Base-by-base conservation (phyloP, 2,329 filamentous ascomycete species). In the Talaromyces sp. region DNA sequence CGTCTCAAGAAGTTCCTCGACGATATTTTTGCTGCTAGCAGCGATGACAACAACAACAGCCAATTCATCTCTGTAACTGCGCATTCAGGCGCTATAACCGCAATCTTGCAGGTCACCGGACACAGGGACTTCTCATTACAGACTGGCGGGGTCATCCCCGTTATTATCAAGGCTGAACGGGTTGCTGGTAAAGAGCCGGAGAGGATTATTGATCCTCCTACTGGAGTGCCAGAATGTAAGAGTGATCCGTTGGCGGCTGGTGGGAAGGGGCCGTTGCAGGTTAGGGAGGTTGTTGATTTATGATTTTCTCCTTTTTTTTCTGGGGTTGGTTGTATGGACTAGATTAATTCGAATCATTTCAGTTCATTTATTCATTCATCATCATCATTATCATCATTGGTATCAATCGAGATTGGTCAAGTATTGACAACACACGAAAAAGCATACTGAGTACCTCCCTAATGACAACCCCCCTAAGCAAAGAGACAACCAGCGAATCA, bases 11-110 rank as follows among this genome's bases (percentile, higher is more conserved):
- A 60, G 9, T 68, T 84, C 1, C 68, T 87, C 22, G 76, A 81
- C 58, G 80, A 84, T 58, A 72, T 87, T 15, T 83, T 84, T 58
- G 64, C 64, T 0, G 25, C 43, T 0, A 36, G 33, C 15, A 37
- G 6, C 10, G n/a, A n/a, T n/a, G n/a, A n/a, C n/a, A 50, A 35
- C 19, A 22, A 4, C 15, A 67, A 69, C 21, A 80, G 83, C 58
- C 75, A 73, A 0, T 80, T 79, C 52, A 67, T 86, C 10, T 81
- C 78, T 2, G 69, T 86, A 40, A 85, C 82, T 1, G 78, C 78
- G 40, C 84, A 87, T 67, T 84, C 81, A 1, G 83, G 83, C 0
- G 80, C 80, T 5, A 85, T 86, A 60, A 77, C 75, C 4, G 80
- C 80, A 63, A 70, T 85, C 22, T 65, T 86, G 60, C 65, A 72